Base-by-base conservation (phyloP, 139 green algal genomes). In the Chlorella sp. region DNA sequence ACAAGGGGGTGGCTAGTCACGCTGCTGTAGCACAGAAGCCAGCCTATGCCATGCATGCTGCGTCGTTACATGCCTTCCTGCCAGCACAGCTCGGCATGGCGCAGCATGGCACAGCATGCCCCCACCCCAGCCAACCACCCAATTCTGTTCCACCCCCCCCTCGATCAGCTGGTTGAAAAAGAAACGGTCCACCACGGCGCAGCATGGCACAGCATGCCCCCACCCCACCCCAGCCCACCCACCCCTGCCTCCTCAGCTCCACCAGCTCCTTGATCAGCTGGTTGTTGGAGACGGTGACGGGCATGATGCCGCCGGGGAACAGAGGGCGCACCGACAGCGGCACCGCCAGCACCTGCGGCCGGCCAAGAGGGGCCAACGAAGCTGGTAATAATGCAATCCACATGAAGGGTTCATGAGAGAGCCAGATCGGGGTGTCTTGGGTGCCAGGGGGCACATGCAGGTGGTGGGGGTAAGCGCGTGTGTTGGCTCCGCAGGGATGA, bases 281-380 rank as follows among this genome's bases (percentile, higher is more conserved):
- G 80, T 96, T 94, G 89, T 98, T 95, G 81, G 94, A 89, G 19
- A 98, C 90, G 18, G 92, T 94, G 18, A 99, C 96, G 9, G 96
- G 96, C 69, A 97, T 96, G 88, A 98, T 95, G 37, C 96, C 97
- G 30, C 97, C 97, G 0, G 97, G 97, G 81, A 98, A 97, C 83
- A 99, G 93, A 1, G 97, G 97, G 78, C 96, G 95, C 77, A 95
- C 91, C 1, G 87, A 77, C 57, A 98, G 90, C 64, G 97, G 93
- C 39, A 98, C 95, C 32, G 95, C 96, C 91, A 96, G 92, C 84
- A 97, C 92, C 93, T 96, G 85, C 82, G 48, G 48, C 42, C 9
- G 37, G 37, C 1, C 68, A 88, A 68, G 85, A 19, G 57, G 30
- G 18, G 32, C 0, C 39, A 7, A 26, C 36, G 12, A n/a, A n/a